Conservation (phyloP, 108 stramenopile genomes). For the Skeletonema tropicum region DNA sequence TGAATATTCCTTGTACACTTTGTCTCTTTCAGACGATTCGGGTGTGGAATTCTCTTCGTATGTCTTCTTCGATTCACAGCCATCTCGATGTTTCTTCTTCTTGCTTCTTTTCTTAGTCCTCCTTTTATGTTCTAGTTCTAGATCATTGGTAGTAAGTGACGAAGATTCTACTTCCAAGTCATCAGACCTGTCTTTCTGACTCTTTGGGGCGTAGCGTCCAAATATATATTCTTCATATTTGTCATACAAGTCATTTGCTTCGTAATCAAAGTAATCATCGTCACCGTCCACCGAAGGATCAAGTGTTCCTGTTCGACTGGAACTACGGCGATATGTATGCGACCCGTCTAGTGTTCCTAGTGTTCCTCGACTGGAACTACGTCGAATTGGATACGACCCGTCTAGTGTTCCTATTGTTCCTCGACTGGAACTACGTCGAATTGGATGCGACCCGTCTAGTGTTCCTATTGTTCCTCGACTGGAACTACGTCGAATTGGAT, state of each 20-base stretch:
- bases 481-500: too few species aligned
- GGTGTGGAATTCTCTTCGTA: not conserved
- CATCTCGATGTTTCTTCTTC: not conserved
- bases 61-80: not conserved
- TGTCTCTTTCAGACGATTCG: too few species aligned
- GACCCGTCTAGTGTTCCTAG: too few species aligned
- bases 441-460: too few species aligned
- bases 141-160: not conserved
- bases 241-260: not conserved
- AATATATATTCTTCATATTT: not conserved
- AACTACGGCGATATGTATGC: not conserved
- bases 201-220: not conserved
- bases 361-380: too few species aligned
- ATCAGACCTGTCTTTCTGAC: not conserved
- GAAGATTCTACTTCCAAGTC: not conserved
- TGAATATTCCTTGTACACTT: not conserved
- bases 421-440: not conserved
- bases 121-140: not conserved
- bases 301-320: not conserved
- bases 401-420: not conserved
- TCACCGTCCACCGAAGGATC: not conserved
- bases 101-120: not conserved
- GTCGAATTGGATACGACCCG: too few species aligned
- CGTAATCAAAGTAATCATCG: not conserved
- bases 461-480: too few species aligned